A percentile compares a stretch with the other conserved stretches of the same genome.
These are phyloP conservation scores for Trichosporon inkin DNA, from an alignment of 1,284 basidiomycete genomes.

Conservation along the genomic window DNA sequence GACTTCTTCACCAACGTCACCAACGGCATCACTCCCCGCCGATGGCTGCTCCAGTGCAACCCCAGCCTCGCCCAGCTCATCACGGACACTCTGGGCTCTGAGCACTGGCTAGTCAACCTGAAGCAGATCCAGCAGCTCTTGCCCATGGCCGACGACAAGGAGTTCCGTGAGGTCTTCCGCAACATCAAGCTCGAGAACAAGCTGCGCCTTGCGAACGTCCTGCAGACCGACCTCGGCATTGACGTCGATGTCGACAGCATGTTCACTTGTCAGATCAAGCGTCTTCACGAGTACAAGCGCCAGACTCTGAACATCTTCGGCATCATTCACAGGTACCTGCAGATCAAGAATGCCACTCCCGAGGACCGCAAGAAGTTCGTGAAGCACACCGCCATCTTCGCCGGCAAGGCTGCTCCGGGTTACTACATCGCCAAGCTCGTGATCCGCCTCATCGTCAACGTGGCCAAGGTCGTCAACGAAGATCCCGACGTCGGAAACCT, in stretches of 20 bases:
- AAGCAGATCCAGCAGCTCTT: conserved; percentile 45
- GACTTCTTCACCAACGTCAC: conserved; percentile 51
- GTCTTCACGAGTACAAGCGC: conserved; percentile 66
- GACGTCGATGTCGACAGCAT: conserved; percentile 67
- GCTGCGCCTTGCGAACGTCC: conserved; percentile 67
- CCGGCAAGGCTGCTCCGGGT: conserved; percentile 58
- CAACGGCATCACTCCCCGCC: conserved; percentile 59
- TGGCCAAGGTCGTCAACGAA: conserved; percentile 73
- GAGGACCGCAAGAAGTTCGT: conserved; percentile 66
- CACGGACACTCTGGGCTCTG: conserved; percentile 68
- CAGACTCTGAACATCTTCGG: conserved; percentile 55
- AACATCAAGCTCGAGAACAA: conserved; percentile 83
- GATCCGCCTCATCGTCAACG: conserved; percentile 87
- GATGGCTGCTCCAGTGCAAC: conserved; percentile 90
- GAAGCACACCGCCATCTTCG: conserved; percentile 75
- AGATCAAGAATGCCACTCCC: conserved; percentile 69
- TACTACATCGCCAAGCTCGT: conserved; percentile 59
- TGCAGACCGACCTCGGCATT: conserved; percentile 67
- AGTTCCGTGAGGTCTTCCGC: conserved; percentile 73
- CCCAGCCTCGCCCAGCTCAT: conserved; percentile 76
- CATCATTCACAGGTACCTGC: conserved; percentile 79
- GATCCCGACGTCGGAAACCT: conserved; percentile 81
- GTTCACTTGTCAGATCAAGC: conserved; percentile 91
- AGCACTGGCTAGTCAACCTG: conserved; percentile 68
- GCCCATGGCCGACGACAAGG: conserved; percentile 63